Evolutionary conservation across 257 asterid species (phyloP).

Genomic region (Lavandula angustifolia): DNA sequence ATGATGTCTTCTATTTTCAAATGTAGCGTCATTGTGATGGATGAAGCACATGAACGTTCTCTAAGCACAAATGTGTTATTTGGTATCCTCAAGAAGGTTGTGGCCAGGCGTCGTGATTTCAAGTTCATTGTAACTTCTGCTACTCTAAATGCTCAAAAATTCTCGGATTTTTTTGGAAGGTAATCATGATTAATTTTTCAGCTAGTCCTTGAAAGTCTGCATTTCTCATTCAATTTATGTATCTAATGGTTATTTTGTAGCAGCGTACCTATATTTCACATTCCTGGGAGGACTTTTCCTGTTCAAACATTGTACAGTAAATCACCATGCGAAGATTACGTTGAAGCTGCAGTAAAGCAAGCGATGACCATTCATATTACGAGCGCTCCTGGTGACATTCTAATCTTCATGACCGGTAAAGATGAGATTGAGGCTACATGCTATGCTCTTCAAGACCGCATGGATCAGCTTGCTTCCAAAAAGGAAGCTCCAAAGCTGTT

Average conservation of each 20-base stretch:
- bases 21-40: constrained; percentile 84
- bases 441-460: constrained; percentile 83
- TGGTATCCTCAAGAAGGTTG: constrained; percentile 95
- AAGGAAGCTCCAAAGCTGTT: constrained; percentile 81
- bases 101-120: constrained; percentile 93
- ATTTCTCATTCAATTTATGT: background rate
- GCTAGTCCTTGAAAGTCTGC: background rate
- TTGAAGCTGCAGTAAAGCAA: constrained; percentile 95
- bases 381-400: constrained; percentile 94
- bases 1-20: constrained; percentile 18
- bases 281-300: constrained; percentile 96
- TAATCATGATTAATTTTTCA: constrained; percentile 30
- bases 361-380: constrained; percentile 92
- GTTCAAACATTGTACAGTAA: constrained; percentile 76
- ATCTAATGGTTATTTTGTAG: constrained; percentile 31
- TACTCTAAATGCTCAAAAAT: constrained; percentile 86
- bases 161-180: constrained; percentile 95
- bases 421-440: constrained; percentile 98
- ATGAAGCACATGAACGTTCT: constrained; percentile 98
- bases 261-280: constrained; percentile 94
- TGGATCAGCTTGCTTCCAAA: constrained; percentile 80
- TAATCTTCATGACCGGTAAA: constrained; percentile 98
- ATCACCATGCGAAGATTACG: constrained; percentile 94
- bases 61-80: constrained; percentile 85
- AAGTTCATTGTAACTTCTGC: constrained; percentile 97